These are phyloP conservation scores for Vickermania spadyakhi DNA, from an alignment of 208 protist species.

Conservation along the genomic window DNA sequence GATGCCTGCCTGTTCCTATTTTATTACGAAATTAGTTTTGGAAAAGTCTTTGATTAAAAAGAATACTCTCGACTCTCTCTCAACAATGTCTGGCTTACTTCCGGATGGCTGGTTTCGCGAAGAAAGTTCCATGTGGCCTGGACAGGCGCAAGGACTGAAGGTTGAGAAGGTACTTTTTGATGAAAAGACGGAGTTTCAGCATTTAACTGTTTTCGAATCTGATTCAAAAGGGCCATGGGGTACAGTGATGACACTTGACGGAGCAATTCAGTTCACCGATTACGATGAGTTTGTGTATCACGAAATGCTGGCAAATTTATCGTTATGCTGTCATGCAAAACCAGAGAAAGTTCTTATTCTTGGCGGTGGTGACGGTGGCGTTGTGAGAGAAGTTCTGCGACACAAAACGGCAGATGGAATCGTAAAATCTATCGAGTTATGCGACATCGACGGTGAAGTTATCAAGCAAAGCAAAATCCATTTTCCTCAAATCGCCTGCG, in stretches of 20 bases:
- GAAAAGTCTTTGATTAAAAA: too few species aligned
- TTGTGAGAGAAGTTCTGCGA: slow-evolving; percentile 94
- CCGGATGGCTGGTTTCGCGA: slow-evolving; percentile 89
- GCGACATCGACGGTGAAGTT: slow-evolving; percentile 95
- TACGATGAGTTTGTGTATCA: slow-evolving; percentile 98
- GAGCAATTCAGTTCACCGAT: slow-evolving; percentile 95
- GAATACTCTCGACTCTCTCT: too few species aligned
- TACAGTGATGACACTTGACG: slow-evolving; percentile 95
- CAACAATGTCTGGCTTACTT: too few species aligned
- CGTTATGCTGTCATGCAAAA: slow-evolving; percentile 85
- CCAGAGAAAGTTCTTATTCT: slow-evolving; percentile 94
- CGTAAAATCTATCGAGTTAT: slow-evolving; percentile 90
- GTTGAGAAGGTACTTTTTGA: slow-evolving; percentile 86
- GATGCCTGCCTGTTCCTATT: neutral
- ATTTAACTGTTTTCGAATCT: slow-evolving; percentile 82
- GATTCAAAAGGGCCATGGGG: slow-evolving; percentile 88
- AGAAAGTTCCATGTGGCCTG: slow-evolving; percentile 82
- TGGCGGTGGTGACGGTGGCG: slow-evolving; percentile 97
- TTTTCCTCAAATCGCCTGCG: slow-evolving; percentile 77
- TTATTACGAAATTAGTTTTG: too few species aligned
- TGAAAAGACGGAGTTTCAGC: slow-evolving; percentile 72
- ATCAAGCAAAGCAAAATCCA: slow-evolving; percentile 77
- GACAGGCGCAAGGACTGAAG: slow-evolving; percentile 79
- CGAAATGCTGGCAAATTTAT: slow-evolving; percentile 97
- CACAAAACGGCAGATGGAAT: slow-evolving; percentile 36